phyloP scores from a whole-genome alignment of 2,329 filamentous ascomycete genomes.

The Juglanconis sp. region DNA sequence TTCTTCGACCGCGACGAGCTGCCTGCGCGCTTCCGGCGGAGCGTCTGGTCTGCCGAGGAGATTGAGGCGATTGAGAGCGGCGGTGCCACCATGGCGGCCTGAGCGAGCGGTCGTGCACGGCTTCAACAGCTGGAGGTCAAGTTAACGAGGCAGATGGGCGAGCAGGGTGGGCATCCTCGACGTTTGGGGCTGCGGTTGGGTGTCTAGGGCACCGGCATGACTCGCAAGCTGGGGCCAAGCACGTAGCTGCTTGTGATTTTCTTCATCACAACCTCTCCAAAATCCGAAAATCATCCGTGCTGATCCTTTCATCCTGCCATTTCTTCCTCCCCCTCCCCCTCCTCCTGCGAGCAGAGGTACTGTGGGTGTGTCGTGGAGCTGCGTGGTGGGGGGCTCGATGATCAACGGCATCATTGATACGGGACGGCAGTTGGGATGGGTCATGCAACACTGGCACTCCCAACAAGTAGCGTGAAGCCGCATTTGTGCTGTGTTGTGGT shows the following conservation, averaged over 20 bases:
- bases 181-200: neutral
- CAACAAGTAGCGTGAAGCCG: no score
- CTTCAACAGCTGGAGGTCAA: no score
- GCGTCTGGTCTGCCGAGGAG: slow-evolving; percentile 72
- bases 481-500: neutral
- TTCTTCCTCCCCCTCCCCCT: neutral
- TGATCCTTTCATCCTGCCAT: slow-evolving; percentile 5
- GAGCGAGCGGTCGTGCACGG: neutral
- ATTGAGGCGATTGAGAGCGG: slow-evolving; percentile 96
- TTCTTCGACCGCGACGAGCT: slow-evolving; percentile 90
- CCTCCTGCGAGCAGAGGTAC: neutral
- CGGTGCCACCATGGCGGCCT: slow-evolving; percentile 57
- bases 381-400: no score
- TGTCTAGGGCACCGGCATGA: neutral
- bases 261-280: neutral
- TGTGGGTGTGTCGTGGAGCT: no score
- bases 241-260: slow-evolving; percentile 3
- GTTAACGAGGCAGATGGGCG: no score
- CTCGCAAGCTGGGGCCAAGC: neutral
- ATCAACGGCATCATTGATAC: no score
- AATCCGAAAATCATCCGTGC: slow-evolving; percentile 15
- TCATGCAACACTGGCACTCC: no score
- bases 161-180: neutral
- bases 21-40: slow-evolving; percentile 75
- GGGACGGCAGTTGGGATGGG: no score